Conservation (phyloP, 371 early-diverging fungal species). For the Mortierella sp. region DNA sequence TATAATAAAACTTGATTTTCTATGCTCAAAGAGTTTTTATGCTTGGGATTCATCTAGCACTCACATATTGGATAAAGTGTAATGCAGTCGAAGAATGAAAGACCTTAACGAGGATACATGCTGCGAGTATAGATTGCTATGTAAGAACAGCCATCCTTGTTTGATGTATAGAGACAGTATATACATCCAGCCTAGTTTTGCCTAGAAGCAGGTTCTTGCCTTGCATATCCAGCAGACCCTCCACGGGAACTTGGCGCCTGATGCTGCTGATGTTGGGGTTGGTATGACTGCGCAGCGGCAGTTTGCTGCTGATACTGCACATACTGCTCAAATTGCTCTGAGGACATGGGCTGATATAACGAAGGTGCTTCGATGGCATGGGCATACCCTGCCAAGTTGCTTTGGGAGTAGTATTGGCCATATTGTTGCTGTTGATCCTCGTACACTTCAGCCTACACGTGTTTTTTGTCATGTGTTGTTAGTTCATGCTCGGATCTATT, state of each 20-base stretch:
- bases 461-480: background rate
- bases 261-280: constrained; percentile 33
- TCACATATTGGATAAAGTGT: background rate
- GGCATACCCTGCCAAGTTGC: constrained; percentile 39
- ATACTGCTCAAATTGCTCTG: constrained; percentile 54
- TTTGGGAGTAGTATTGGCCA: constrained; percentile 34
- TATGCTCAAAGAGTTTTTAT: background rate
- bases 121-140: background rate
- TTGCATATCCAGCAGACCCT: constrained; percentile 31
- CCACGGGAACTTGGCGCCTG: constrained; percentile 26
- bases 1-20: background rate
- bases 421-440: constrained; percentile 35
- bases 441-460: background rate
- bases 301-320: constrained; percentile 47
- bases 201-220: constrained; percentile 24
- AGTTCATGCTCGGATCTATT: background rate
- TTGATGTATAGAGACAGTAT: background rate
- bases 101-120: background rate
- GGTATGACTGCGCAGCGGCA: constrained; percentile 42
- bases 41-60: background rate
- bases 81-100: constrained; percentile 4
- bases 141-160: background rate
- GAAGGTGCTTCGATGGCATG: constrained; percentile 29
- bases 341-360: constrained; percentile 43
- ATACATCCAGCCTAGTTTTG: constrained; percentile 11